A percentile compares a stretch with the other conserved stretches of the same genome.
phyloP scores from a whole-genome alignment of 163 green algal genomes.

The Chlorella variabilis region DNA sequence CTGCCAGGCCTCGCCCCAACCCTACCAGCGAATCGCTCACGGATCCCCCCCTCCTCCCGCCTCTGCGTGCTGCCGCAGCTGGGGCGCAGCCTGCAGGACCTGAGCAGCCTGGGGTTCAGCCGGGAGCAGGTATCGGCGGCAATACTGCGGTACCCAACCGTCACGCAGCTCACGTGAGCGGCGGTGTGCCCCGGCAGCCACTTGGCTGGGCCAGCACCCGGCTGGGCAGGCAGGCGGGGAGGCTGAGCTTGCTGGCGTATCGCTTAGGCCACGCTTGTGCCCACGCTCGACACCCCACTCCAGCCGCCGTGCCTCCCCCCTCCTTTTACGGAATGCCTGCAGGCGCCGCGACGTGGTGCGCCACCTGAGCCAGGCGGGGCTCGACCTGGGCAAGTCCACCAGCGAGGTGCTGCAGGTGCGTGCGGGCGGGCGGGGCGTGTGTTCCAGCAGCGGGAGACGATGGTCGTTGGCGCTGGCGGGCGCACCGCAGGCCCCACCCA shows the following conservation, averaged over 20 bases:
- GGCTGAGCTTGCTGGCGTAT: too few relatives aligned
- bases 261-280: too few relatives aligned
- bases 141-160: neutral
- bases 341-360: slow-evolving; percentile 4
- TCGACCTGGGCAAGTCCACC: neutral
- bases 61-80: slow-evolving; percentile 17
- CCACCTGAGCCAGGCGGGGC: neutral
- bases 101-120: slow-evolving; percentile 7
- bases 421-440: neutral
- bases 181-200: neutral
- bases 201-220: too few relatives aligned
- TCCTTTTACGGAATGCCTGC: too few relatives aligned
- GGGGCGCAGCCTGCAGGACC: neutral
- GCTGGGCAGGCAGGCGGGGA: too few relatives aligned
- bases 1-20: neutral
- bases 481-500: too few relatives aligned
- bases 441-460: neutral
- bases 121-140: slow-evolving; percentile 4
- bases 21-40: too few relatives aligned
- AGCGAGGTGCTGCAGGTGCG: slow-evolving; percentile 6
- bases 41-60: too few relatives aligned
- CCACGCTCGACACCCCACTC: too few relatives aligned
- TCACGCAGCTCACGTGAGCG: slow-evolving; percentile 8
- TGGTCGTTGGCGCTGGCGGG: too few relatives aligned
- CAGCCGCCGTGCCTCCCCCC: too few relatives aligned